Evolutionary conservation across 2,329 filamentous ascomycete genomes (phyloP).

Genomic region (Trichoderma pleuroti): DNA sequence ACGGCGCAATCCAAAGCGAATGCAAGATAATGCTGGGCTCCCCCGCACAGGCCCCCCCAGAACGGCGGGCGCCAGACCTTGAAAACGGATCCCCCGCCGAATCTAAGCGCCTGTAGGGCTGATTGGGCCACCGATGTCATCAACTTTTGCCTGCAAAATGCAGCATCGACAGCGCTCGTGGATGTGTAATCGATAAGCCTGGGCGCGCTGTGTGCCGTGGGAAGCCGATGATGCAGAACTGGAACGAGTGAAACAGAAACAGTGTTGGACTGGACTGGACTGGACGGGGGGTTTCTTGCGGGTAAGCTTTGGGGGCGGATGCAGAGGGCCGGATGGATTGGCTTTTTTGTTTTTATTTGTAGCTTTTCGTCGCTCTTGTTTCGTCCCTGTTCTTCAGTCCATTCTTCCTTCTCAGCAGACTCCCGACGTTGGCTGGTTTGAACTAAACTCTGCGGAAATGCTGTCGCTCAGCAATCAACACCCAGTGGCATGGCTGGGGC

Average conservation of each 20-base stretch:
- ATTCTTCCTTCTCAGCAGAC: not conserved
- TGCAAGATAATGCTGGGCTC: not conserved
- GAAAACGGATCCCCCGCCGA: slow-evolving; percentile 6
- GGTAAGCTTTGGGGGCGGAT: not conserved
- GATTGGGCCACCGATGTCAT: slow-evolving; percentile 15
- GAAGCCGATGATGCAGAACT: slow-evolving; percentile 16
- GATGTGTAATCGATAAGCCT: slow-evolving; percentile 11
- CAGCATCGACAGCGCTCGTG: not conserved
- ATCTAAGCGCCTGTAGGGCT: slow-evolving; percentile 16
- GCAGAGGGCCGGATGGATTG: not conserved
- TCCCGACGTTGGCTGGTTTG: not conserved
- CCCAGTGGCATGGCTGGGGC: slow-evolving; percentile 26
- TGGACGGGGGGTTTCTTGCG: not conserved
- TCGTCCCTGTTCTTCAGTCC: not conserved
- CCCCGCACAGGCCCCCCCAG: slow-evolving; percentile 7
- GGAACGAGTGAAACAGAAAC: not conserved
- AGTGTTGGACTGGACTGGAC: not conserved
- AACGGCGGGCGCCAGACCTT: not conserved
- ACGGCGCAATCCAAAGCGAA: not conserved
- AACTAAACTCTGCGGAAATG: slow-evolving; percentile 4
- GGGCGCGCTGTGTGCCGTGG: slow-evolving; percentile 17
- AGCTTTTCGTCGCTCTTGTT: not conserved
- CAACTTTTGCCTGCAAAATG: not conserved
- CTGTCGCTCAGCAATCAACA: slow-evolving; percentile 32
- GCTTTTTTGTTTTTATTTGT: not conserved